Evolutionary conservation across 2,329 filamentous ascomycete genomes (phyloP).

Genomic region (Botryotinia globosa): DNA sequence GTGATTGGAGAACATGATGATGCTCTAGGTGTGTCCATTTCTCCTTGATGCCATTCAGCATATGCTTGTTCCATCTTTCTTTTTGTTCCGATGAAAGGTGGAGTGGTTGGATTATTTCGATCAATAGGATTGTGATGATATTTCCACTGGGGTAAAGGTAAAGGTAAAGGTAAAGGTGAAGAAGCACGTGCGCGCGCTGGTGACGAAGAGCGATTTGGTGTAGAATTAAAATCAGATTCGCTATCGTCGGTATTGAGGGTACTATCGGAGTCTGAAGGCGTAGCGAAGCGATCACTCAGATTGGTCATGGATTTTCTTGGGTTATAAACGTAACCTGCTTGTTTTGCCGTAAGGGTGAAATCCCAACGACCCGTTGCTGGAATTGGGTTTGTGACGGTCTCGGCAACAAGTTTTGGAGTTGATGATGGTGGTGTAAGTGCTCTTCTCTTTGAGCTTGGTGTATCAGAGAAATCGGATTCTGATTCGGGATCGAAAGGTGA

Average conservation of each 20-base stretch:
- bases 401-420: not conserved
- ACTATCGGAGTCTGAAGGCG: not conserved
- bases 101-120: not conserved
- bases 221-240: not conserved
- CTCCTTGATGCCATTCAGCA: not conserved
- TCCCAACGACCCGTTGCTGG: not conserved
- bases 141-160: not conserved
- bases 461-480: not conserved
- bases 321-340: constrained; percentile 1
- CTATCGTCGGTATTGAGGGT: not conserved
- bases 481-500: not conserved
- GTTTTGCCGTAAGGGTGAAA: not conserved
- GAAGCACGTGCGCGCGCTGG: not conserved
- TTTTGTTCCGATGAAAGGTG: not conserved
- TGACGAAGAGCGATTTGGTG: not conserved
- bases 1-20: not conserved
- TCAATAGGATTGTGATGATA: not conserved
- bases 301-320: not conserved
- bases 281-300: not conserved
- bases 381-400: not conserved
- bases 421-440: not conserved
- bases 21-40: not conserved
- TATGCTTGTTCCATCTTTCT: constrained; percentile 1
- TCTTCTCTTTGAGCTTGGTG: not conserved
- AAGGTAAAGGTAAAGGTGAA: not conserved